phyloP scores from a whole-genome alignment of 495 filamentous ascomycete genomes.

The Podospora pseudoanserina region DNA sequence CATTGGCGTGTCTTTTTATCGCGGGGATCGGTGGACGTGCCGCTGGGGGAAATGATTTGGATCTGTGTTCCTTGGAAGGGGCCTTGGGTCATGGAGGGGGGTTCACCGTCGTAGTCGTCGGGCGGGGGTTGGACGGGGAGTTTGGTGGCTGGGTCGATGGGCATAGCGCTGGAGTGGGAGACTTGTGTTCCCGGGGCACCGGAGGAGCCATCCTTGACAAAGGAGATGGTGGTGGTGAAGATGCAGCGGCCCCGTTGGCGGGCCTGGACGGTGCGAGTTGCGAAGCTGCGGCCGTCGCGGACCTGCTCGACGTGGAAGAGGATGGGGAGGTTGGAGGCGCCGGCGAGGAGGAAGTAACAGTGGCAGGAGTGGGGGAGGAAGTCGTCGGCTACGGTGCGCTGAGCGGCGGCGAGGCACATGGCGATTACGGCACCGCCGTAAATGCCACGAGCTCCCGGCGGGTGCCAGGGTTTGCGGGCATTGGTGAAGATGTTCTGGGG shows the following conservation, averaged over 20 bases:
- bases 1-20: conserved; percentile 72
- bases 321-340: conserved; percentile 77
- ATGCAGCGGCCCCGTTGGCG: conserved; percentile 83
- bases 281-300: conserved; percentile 83
- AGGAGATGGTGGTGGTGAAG: conserved; percentile 91
- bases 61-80: conserved; percentile 55
- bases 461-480: conserved; percentile 83
- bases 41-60: conserved; percentile 44
- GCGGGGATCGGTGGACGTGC: conserved; percentile 43
- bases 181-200: conserved; percentile 52
- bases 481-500: conserved; percentile 86
- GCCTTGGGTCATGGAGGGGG: conserved; percentile 30
- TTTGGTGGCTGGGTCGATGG: conserved; percentile 35
- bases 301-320: conserved; percentile 89
- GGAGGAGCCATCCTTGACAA: conserved; percentile 67
- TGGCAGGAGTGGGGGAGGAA: conserved; percentile 94
- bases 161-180: conserved; percentile 59
- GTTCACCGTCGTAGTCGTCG: conserved; percentile 38
- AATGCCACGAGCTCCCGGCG: conserved; percentile 83
- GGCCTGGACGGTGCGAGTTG: conserved; percentile 93
- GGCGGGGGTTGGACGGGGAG: conserved; percentile 32
- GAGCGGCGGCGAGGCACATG: conserved; percentile 83
- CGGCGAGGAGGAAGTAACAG: conserved; percentile 96
- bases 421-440: conserved; percentile 93
- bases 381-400: conserved; percentile 72